These are phyloP conservation scores for Papilionanthe hybrid DNA, from an alignment of 116 monocot species.

Conservation along the genomic window DNA sequence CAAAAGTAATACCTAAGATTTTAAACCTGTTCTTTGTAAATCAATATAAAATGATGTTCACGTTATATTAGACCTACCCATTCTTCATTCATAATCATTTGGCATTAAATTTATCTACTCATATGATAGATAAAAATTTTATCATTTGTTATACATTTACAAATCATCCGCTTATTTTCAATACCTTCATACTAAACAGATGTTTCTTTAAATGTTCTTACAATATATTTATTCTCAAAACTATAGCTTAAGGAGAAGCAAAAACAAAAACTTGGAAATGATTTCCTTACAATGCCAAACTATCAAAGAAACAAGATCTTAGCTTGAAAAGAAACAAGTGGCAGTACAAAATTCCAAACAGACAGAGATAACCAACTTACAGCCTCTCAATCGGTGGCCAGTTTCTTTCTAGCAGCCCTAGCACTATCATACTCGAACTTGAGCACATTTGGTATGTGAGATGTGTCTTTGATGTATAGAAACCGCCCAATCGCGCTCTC, in stretches of 20 bases:
- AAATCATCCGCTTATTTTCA: not conserved
- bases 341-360: constrained; percentile 4
- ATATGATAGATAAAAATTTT: not conserved
- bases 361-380: constrained; percentile 21
- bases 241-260: not conserved
- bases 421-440: constrained; percentile 97
- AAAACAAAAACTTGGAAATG: not conserved
- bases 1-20: not conserved
- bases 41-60: not conserved
- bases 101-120: not conserved
- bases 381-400: constrained; percentile 38
- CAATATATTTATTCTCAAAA: not conserved
- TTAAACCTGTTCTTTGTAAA: not conserved
- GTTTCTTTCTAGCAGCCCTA: constrained; percentile 68
- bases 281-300: not conserved
- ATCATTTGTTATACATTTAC: not conserved
- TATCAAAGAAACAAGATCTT: not conserved
- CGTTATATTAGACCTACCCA: not conserved
- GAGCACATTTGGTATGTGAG: constrained; percentile 77
- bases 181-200: not conserved
- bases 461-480: constrained; percentile 80
- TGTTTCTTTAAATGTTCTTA: not conserved
- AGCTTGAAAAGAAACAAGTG: not conserved
- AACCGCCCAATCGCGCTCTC: constrained; percentile 72
- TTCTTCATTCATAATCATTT: not conserved